Conservation (phyloP, 1,284 basidiomycete species). For the Apiotrichum akiyoshidainum region DNA sequence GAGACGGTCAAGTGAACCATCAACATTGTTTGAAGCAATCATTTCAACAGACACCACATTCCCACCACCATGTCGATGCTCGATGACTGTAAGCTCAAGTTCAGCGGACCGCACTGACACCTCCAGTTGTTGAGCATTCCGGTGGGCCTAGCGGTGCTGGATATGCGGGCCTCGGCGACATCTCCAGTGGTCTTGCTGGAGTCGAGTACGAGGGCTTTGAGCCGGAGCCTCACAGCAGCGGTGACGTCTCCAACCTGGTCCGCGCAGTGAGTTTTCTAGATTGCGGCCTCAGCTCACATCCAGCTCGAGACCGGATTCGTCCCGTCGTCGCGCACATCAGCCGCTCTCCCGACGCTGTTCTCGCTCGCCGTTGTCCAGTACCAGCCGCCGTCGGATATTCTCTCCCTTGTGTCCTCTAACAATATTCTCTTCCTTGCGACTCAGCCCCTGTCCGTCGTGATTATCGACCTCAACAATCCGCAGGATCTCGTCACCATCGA, state of each 20-base stretch:
- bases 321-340: slow-evolving; percentile 37
- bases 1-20: background rate
- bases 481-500: slow-evolving; percentile 75
- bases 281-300: slow-evolving; percentile 5
- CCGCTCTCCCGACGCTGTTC: slow-evolving; percentile 64
- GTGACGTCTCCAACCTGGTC: slow-evolving; percentile 31
- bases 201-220: slow-evolving; percentile 85
- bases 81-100: slow-evolving; percentile 68
- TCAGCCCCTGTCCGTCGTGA: slow-evolving; percentile 69
- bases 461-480: slow-evolving; percentile 77
- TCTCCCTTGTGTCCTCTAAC: slow-evolving; percentile 75
- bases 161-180: slow-evolving; percentile 1
- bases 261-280: slow-evolving; percentile 31
- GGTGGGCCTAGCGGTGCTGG: slow-evolving; percentile 53
- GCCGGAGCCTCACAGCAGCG: slow-evolving; percentile 52
- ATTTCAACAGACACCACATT: background rate
- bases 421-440: slow-evolving; percentile 82
- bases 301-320: slow-evolving; percentile 53
- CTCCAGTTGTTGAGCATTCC: slow-evolving; percentile 77
- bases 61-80: slow-evolving; percentile 59
- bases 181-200: slow-evolving; percentile 53
- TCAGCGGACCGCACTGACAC: background rate
- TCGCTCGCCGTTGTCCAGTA: slow-evolving; percentile 84
- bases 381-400: slow-evolving; percentile 72
- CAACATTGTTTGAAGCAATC: background rate